Base-by-base conservation (phyloP, 2,329 filamentous ascomycete species). In the Talaromyces islandicus region DNA sequence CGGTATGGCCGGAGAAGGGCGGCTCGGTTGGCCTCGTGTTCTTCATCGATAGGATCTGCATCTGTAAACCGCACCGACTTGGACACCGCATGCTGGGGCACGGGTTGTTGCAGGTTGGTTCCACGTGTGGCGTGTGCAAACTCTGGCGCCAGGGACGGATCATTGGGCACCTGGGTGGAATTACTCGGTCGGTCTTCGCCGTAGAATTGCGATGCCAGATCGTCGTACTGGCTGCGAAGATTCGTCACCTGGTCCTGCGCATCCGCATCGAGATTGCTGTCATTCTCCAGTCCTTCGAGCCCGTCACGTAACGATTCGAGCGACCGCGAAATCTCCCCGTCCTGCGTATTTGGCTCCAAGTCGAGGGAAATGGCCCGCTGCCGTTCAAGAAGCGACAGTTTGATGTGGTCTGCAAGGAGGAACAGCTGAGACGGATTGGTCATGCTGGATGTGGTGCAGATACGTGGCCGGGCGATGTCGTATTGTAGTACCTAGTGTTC, bases 351-450 rank as follows among this genome's bases (percentile, higher is more conserved):
- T 56, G 85, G 85, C 61, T 91, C 85, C 59, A 96, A 84, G 66
- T 91, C 87, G 51, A 96, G 83, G 14, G 87, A 89, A 68, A 91
- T 86, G 54, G 92, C 91, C 61, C 93, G 88, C 77, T 96, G 88
- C 61, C 93, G 87, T 79, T 97, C 94, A 27, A 97, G 86, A 17
- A 99, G 83, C 14, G 92, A 96, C 63, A 97, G 85, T 78, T 97
- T 97, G 81, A 97, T 90, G 77, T 97, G 93, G 78, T 99, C 94
- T 70, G 92, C 91, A 60, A 97, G 86, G 58, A 97, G 88, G 73
- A 92, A 91, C 66, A 97, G 88, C 75, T 97, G 92, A 14, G 83
- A 82, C 55, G 85, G 80, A 66, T 82, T 85, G 62, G 80, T 72
- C 77, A 80, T 81, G 54, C n/a, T 59, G 58, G 29, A 43, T 41